Conservation (phyloP, 169 alveolate species). For the Eimeria brunetti region DNA sequence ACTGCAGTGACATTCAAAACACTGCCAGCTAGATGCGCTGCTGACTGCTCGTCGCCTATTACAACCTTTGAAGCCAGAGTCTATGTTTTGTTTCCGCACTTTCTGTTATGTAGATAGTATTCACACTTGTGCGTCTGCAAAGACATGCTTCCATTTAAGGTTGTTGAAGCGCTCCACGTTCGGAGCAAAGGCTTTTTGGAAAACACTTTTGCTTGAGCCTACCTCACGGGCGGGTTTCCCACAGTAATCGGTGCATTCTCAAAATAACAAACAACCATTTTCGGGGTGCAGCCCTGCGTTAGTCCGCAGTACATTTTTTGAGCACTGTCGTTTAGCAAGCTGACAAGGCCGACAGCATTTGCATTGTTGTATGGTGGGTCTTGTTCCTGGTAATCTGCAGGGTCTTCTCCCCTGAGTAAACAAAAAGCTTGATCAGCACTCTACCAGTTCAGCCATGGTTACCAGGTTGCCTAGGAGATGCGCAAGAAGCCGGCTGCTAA, state of each 20-base stretch:
- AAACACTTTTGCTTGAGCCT: neutral
- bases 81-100: neutral
- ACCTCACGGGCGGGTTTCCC: neutral
- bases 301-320: slow-evolving; percentile 11
- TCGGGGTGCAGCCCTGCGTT: neutral
- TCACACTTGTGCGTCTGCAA: neutral
- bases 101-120: neutral
- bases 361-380: neutral
- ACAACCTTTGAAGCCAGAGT: no score
- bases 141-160: neutral
- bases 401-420: neutral
- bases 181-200: neutral
- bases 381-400: neutral
- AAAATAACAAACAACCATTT: slow-evolving; percentile 6
- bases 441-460: neutral
- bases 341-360: slow-evolving; percentile 38
- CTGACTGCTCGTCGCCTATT: neutral
- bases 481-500: neutral
- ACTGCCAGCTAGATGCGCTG: neutral
- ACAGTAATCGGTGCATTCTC: neutral
- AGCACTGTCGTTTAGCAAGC: neutral
- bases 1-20: neutral
- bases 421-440: neutral
- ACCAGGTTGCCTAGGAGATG: neutral
- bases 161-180: no score